Conservation (phyloP, 139 green algal genomes). For the Chlamydomonas eustigma region DNA sequence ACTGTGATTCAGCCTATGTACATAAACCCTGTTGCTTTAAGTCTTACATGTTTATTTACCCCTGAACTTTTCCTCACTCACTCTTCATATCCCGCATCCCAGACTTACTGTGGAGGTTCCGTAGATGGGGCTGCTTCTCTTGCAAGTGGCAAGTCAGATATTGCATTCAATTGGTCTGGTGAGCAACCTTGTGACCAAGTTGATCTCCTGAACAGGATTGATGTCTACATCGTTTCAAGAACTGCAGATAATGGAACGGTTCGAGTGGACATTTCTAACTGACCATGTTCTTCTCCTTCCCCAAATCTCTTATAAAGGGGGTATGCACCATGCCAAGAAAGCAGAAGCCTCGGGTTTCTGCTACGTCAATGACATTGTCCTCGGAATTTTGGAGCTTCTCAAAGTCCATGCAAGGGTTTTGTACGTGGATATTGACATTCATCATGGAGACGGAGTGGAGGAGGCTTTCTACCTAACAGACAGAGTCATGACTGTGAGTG, state of each 20-base stretch:
- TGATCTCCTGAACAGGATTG: background rate
- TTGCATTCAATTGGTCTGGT: conserved; percentile 94
- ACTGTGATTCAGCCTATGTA: background rate
- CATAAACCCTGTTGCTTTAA: no score
- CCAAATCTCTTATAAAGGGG: no score
- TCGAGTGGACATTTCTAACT: background rate
- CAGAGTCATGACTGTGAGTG: conserved; percentile 84
- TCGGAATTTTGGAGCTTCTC: conserved; percentile 94
- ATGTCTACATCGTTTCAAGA: no score
- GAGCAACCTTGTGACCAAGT: no score
- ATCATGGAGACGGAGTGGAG: conserved; percentile 98
- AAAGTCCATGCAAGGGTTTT: conserved; percentile 67
- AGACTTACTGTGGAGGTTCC: conserved; percentile 66
- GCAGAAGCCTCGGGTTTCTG: conserved; percentile 87
- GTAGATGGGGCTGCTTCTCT: conserved; percentile 87
- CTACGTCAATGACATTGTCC: conserved; percentile 98
- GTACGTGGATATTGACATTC: conserved; percentile 96
- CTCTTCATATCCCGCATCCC: no score
- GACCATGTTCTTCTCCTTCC: background rate
- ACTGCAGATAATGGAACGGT: no score
- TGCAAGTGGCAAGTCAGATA: conserved; percentile 72
- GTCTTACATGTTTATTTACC: no score
- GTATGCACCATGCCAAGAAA: conserved; percentile 96
- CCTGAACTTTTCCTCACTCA: no score
- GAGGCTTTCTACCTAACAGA: conserved; percentile 99